These are phyloP conservation scores for Vigna trinervia DNA, from an alignment of 306 rosid species.

Conservation along the genomic window DNA sequence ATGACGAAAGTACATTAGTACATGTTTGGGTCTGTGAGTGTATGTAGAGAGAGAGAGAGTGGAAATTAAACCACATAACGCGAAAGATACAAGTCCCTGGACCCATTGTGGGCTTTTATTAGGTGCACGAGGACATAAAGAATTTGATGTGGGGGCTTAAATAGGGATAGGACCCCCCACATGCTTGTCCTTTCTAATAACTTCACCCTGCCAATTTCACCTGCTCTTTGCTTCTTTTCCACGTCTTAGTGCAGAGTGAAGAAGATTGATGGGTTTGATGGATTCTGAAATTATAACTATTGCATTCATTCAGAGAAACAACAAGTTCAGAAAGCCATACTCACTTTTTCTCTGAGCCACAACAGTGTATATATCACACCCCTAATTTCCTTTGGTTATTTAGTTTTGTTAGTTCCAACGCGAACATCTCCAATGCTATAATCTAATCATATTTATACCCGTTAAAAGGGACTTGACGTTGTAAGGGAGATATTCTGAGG, in stretches of 20 bases:
- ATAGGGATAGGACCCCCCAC: constrained; percentile 58
- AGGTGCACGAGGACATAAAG: constrained; percentile 52
- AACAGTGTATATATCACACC: constrained; percentile 44
- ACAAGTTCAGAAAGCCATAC: constrained; percentile 51
- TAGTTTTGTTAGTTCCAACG: constrained; percentile 37
- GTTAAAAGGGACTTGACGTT: constrained; percentile 45
- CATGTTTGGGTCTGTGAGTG: constrained; percentile 41
- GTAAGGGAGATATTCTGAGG: constrained; percentile 43
- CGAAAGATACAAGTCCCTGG: constrained; percentile 51
- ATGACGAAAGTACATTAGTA: constrained; percentile 47
- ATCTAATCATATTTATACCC: constrained; percentile 11
- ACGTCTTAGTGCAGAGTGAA: constrained; percentile 69
- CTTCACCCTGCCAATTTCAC: constrained; percentile 57
- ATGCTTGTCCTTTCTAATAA: constrained; percentile 62
- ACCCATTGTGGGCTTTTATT: constrained; percentile 43
- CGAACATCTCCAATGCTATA: background rate
- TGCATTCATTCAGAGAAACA: constrained; percentile 50
- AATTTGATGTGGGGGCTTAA: constrained; percentile 57
- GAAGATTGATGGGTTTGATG: constrained; percentile 74
- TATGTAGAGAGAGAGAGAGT: constrained; percentile 16
- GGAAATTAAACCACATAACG: constrained; percentile 43
- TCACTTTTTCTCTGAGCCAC: constrained; percentile 52
- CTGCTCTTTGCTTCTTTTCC: constrained; percentile 72
- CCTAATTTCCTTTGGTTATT: constrained; percentile 29
- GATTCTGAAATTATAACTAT: constrained; percentile 61